phyloP scores from a whole-genome alignment of 257 asterid species.

The Echites panduratus region DNA sequence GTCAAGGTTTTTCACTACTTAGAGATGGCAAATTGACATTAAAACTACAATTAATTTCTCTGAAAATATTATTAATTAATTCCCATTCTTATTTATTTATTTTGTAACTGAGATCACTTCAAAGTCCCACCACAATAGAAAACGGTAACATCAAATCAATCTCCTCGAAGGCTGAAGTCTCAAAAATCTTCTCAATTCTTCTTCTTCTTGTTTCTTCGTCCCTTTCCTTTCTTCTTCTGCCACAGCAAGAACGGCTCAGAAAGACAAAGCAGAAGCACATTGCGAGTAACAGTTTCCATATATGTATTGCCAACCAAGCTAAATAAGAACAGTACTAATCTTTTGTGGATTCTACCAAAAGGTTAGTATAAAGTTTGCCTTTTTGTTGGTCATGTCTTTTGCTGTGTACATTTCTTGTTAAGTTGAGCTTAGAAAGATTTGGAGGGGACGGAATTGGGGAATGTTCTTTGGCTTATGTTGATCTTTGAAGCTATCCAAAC shows the following conservation, averaged over 20 bases:
- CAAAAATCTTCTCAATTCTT: not conserved
- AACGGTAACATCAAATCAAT: not conserved
- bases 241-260: not conserved
- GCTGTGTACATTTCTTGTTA: slow-evolving; percentile 5
- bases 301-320: not conserved
- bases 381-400: not conserved
- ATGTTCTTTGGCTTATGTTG: slow-evolving; percentile 16
- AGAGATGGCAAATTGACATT: not conserved
- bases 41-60: not conserved
- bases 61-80: not conserved
- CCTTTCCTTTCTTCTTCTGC: not conserved
- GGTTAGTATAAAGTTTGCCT: not conserved
- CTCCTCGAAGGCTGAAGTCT: not conserved
- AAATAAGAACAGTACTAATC: not conserved
- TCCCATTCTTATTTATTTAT: not conserved
- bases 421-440: slow-evolving; percentile 6
- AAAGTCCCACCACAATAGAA: not conserved
- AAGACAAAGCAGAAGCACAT: not conserved
- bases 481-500: slow-evolving; percentile 9
- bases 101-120: not conserved
- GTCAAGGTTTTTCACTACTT: not conserved
- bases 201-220: not conserved
- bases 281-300: not conserved
- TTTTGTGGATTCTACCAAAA: not conserved
- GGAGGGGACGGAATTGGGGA: not conserved